Conservation (phyloP, 2,329 filamentous ascomycete genomes). For the Alternaria triticimaculans region DNA sequence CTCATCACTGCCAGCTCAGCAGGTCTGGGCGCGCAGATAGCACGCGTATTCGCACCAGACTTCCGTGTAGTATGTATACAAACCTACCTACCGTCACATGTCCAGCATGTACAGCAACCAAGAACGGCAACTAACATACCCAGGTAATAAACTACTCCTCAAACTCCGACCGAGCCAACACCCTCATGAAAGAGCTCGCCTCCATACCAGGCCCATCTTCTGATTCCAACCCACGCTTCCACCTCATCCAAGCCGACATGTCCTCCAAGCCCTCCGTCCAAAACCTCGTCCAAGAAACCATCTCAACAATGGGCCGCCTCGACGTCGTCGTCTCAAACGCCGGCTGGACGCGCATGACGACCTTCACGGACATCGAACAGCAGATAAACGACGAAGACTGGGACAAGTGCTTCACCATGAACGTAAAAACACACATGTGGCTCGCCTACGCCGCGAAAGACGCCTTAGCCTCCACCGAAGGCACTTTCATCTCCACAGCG, state of each 20-base stretch:
- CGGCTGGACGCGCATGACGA: conserved; percentile 68
- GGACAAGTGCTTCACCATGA: conserved; percentile 70
- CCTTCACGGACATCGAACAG: conserved; percentile 64
- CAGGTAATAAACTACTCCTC: conserved; percentile 58
- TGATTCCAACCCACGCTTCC: conserved; percentile 45
- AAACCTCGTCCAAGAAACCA: conserved; percentile 52
- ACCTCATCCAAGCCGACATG: conserved; percentile 56
- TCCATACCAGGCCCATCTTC: conserved; percentile 42
- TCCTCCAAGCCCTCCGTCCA: conserved; percentile 52
- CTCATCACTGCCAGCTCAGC: conserved; percentile 58
- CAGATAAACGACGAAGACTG: conserved; percentile 67
- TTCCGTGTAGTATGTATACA: conserved; percentile 51
- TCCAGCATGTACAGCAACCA: background rate
- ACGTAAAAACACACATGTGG: conserved; percentile 60
- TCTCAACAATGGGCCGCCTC: conserved; percentile 55
- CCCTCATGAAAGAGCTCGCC: conserved; percentile 52
- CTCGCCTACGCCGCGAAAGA: conserved; percentile 65
- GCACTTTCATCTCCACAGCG: conserved; percentile 69
- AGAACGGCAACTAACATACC: background rate
- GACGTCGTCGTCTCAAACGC: conserved; percentile 59
- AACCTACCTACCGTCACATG: background rate
- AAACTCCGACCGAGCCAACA: conserved; percentile 51
- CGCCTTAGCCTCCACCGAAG: conserved; percentile 65
- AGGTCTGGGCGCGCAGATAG: conserved; percentile 57
- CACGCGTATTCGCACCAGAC: conserved; percentile 55